Base-by-base conservation (phyloP, 345 rosid species). In the Geranium brycei region DNA sequence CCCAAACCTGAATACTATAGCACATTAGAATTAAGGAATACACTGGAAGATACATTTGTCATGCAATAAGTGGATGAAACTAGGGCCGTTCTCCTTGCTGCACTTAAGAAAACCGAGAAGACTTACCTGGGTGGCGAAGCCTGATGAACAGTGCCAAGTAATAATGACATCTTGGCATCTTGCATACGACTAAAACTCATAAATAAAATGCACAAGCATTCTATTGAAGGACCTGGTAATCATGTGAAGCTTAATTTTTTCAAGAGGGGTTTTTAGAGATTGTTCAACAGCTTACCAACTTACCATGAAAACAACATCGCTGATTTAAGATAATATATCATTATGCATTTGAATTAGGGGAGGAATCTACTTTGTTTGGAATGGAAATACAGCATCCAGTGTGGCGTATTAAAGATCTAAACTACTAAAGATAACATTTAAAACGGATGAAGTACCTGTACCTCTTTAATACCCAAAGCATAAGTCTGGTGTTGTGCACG, bases 391-490 rank as follows among this genome's bases (percentile, higher is more conserved):
- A 41, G 11, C 8, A 5, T n/a, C n/a, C 7, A 41, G 51, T 41
- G 51, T 8, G 13, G 10, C 51, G 10, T 41, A 11, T 41, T 11
- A 41, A 11, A 11, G 51, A 8, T 41, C 1, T 41, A n/a, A n/a
- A n/a, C 31, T 40, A 40, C 11, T 38, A 11, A 6, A 58, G 35
- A 66, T 64, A 41, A 66, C 71, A 60, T n/a, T n/a, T n/a, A n/a
- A n/a, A n/a, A n/a, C n/a, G n/a, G n/a, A n/a, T n/a, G n/a, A n/a
- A n/a, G n/a, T n/a, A n/a, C n/a, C n/a, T n/a, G 63, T 62, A 83
- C 98, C 96, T 92, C 98, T 76, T 92, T 92, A 51, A 92, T 92
- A 64, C 98, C 98, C 72, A 92, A 78, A 71, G 98, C 98, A 82
- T 89, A 92, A 7, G 93, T 92, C 68, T 92, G 98, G 80, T 87